Evolutionary conservation across 2,329 filamentous ascomycete species (phyloP).

Genomic region (Epichloe festucae): DNA sequence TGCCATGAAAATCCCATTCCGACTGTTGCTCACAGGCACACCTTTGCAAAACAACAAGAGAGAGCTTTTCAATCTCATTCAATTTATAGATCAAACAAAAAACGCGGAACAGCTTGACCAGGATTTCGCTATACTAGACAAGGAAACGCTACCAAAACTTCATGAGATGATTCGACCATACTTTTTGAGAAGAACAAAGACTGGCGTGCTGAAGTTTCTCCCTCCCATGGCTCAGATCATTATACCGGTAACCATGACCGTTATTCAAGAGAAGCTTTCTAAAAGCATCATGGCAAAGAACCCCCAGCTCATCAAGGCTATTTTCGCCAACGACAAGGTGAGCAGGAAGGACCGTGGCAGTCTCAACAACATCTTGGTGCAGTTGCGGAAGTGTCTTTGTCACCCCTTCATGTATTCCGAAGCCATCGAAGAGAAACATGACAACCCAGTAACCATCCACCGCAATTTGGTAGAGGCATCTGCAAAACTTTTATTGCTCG

Average conservation of each 20-base stretch:
- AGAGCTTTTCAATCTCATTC: constrained; percentile 91
- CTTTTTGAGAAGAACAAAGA: constrained; percentile 68
- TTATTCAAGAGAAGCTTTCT: constrained; percentile 86
- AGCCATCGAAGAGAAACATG: constrained; percentile 72
- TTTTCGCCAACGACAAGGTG: constrained; percentile 59
- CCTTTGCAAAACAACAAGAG: constrained; percentile 91
- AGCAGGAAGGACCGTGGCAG: constrained; percentile 63
- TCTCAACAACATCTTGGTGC: constrained; percentile 89
- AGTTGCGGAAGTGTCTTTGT: constrained; percentile 85
- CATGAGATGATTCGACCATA: constrained; percentile 71
- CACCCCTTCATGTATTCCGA: constrained; percentile 92
- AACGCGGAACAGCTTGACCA: constrained; percentile 63
- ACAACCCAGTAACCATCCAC: constrained; percentile 49
- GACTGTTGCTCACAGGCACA: constrained; percentile 78
- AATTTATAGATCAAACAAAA: constrained; percentile 67
- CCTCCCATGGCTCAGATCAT: constrained; percentile 93
- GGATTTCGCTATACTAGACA: constrained; percentile 64
- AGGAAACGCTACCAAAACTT: constrained; percentile 67
- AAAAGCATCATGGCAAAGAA: constrained; percentile 89
- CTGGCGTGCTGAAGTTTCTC: constrained; percentile 78
- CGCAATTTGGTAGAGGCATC: constrained; percentile 84
- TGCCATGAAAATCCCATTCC: constrained; percentile 66
- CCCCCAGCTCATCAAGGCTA: constrained; percentile 72
- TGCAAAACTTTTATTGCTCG: constrained; percentile 72
- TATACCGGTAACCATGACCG: constrained; percentile 86